phyloP scores from a whole-genome alignment of 352 stramenopile species.

The Phytopythium boreale region DNA sequence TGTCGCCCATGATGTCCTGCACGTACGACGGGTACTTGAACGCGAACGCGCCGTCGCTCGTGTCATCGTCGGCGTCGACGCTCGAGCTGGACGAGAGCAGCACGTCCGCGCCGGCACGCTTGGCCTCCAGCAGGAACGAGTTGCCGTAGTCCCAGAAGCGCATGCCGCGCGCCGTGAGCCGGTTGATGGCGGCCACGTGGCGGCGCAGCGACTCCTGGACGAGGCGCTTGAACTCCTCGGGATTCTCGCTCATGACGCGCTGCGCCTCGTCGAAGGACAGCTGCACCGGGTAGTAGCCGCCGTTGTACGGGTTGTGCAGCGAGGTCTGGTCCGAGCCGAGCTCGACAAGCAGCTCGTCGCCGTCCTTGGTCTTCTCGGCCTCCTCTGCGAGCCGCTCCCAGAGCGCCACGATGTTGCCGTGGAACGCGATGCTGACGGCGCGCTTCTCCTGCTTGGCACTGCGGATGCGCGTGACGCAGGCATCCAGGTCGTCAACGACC shows the following conservation, averaged over 20 bases:
- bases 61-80: constrained; percentile 41
- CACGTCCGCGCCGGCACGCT: constrained; percentile 78
- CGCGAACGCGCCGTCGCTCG: constrained; percentile 65
- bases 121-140: constrained; percentile 85
- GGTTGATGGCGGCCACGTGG: constrained; percentile 81
- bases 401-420: constrained; percentile 85
- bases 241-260: constrained; percentile 77
- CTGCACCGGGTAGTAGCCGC: constrained; percentile 87
- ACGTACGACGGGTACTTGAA: constrained; percentile 90
- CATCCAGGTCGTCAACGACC: constrained; percentile 63
- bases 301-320: constrained; percentile 89
- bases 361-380: constrained; percentile 37
- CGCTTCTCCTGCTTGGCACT: constrained; percentile 54
- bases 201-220: constrained; percentile 78
- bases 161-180: constrained; percentile 73
- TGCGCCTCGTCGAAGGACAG: constrained; percentile 81
- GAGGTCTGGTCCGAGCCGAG: constrained; percentile 88
- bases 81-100: constrained; percentile 19
- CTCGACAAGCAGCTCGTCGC: constrained; percentile 75
- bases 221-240: constrained; percentile 68
- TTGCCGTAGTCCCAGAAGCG: constrained; percentile 91
- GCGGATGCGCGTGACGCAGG: constrained; percentile 61
- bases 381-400: constrained; percentile 84
- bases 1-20: constrained; percentile 91
- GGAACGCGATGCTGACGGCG: constrained; percentile 77